Evolutionary conservation across 169 alveolate species (phyloP).

Genomic region (Babesia gibsoni): DNA sequence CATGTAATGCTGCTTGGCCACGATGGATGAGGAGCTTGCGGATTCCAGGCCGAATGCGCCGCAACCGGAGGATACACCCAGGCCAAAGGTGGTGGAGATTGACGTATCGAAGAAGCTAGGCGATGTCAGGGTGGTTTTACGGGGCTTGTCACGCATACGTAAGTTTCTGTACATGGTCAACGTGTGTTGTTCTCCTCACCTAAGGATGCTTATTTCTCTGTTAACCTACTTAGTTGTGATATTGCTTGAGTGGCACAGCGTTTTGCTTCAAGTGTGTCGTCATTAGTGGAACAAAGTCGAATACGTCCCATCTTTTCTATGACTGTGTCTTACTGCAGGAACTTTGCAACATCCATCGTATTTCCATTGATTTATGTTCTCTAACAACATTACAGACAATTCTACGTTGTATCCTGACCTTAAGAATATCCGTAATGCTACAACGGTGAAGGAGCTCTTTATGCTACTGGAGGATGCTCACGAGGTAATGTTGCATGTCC

Average conservation of each 20-base stretch:
- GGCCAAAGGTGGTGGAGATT: slow-evolving; percentile 1
- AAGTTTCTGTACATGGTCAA: slow-evolving; percentile 5
- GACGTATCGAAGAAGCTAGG: slow-evolving; percentile 56
- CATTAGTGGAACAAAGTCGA: too few relatives aligned
- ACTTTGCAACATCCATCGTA: too few relatives aligned
- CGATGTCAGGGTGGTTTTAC: slow-evolving; percentile 40
- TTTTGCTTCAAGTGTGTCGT: too few relatives aligned
- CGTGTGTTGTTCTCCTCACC: too few relatives aligned
- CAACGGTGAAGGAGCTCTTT: slow-evolving; percentile 45
- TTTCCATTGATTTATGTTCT: too few relatives aligned
- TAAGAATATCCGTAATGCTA: slow-evolving; percentile 11
- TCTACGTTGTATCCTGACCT: slow-evolving; percentile 38
- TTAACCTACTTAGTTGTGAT: too few relatives aligned
- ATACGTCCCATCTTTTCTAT: too few relatives aligned
- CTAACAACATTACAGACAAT: too few relatives aligned
- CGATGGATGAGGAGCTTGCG: slow-evolving; percentile 14
- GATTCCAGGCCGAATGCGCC: slow-evolving; percentile 1
- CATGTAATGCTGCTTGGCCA: not conserved
- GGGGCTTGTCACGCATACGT: slow-evolving; percentile 58
- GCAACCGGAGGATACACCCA: slow-evolving; percentile 2
- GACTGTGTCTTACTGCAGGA: too few relatives aligned
- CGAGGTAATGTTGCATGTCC: slow-evolving; percentile 12
- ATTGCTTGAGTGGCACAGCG: too few relatives aligned
- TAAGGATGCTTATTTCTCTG: too few relatives aligned
- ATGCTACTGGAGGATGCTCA: slow-evolving; percentile 43